Evolutionary conservation across 1,139 yeast species (phyloP).

Genomic region (Kodamaea ohmeri): DNA sequence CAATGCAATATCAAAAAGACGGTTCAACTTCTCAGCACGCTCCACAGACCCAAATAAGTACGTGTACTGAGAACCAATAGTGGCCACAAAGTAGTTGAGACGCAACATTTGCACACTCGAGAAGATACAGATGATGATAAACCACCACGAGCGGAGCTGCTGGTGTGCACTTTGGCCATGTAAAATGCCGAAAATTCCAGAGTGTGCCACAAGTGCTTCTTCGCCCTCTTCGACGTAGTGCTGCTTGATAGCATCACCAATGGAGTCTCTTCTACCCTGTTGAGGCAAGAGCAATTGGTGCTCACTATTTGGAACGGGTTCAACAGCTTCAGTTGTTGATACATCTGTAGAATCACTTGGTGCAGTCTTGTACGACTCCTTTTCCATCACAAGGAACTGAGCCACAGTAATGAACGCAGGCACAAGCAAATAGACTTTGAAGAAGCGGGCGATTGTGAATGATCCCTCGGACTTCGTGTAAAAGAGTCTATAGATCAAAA

Average conservation of each 20-base stretch:
- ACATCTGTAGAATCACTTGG: conserved; percentile 25
- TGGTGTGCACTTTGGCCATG: conserved; percentile 43
- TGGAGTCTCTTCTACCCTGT: conserved; percentile 36
- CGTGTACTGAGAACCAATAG: conserved; percentile 44
- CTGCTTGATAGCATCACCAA: conserved; percentile 47
- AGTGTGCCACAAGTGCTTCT: conserved; percentile 29
- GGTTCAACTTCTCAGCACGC: conserved; percentile 32
- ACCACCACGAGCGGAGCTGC: conserved; percentile 45
- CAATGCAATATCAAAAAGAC: conserved; percentile 42
- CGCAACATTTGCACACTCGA: conserved; percentile 45
- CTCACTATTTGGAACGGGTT: conserved; percentile 8
- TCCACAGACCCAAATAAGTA: conserved; percentile 32
- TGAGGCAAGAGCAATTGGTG: conserved; percentile 8
- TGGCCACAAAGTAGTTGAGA: conserved; percentile 47
- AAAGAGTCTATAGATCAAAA: conserved; percentile 35
- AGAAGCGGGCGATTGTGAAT: conserved; percentile 34
- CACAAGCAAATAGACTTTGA: conserved; percentile 36
- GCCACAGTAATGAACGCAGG: conserved; percentile 40
- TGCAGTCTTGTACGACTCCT: conserved; percentile 39
- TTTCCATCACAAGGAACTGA: conserved; percentile 43
- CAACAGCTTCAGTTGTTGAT: conserved; percentile 1
- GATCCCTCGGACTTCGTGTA: conserved; percentile 28
- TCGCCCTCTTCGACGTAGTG: conserved; percentile 45
- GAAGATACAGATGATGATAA: conserved; percentile 37
- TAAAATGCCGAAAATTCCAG: conserved; percentile 43